phyloP scores from a whole-genome alignment of 306 rosid genomes.

The Casuarina equisetifolia region DNA sequence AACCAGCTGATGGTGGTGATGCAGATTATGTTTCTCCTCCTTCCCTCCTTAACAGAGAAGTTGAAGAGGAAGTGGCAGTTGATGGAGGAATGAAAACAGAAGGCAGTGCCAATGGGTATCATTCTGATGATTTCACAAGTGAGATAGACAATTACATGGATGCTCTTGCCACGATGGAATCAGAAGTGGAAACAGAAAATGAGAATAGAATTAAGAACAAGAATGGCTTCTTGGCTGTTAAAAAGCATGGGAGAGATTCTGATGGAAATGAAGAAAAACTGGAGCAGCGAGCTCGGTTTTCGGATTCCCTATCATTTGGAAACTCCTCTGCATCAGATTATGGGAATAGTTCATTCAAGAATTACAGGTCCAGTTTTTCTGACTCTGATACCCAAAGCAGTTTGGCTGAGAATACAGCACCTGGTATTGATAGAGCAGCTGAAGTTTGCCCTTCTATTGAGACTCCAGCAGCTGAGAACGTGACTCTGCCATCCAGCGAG shows the following conservation, averaged over 20 bases:
- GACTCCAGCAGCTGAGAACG: slow-evolving; percentile 40
- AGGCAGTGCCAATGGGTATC: slow-evolving; percentile 49
- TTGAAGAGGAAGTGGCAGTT: slow-evolving; percentile 40
- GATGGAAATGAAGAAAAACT: slow-evolving; percentile 54
- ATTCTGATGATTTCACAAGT: slow-evolving; percentile 66
- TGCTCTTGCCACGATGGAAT: slow-evolving; percentile 75
- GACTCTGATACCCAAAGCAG: slow-evolving; percentile 51
- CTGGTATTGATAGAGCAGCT: slow-evolving; percentile 41
- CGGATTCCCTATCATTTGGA: slow-evolving; percentile 62
- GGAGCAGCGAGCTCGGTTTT: slow-evolving; percentile 52
- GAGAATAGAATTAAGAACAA: slow-evolving; percentile 48
- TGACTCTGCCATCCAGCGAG: slow-evolving; percentile 34
- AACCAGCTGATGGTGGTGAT: slow-evolving; percentile 39
- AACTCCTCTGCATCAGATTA: slow-evolving; percentile 63
- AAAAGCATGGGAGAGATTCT: slow-evolving; percentile 36
- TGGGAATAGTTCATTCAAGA: slow-evolving; percentile 52
- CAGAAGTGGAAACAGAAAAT: slow-evolving; percentile 68
- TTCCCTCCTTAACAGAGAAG: slow-evolving; percentile 32
- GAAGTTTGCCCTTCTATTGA: slow-evolving; percentile 36
- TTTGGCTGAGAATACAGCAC: slow-evolving; percentile 46
- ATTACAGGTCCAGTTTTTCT: slow-evolving; percentile 46
- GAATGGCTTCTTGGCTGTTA: slow-evolving; percentile 34
- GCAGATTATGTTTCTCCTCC: slow-evolving; percentile 43
- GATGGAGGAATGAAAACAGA: slow-evolving; percentile 50
- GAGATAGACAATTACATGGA: slow-evolving; percentile 88